phyloP scores from a whole-genome alignment of 176 grass and related monocot genomes.

The Aegilops speltoides region DNA sequence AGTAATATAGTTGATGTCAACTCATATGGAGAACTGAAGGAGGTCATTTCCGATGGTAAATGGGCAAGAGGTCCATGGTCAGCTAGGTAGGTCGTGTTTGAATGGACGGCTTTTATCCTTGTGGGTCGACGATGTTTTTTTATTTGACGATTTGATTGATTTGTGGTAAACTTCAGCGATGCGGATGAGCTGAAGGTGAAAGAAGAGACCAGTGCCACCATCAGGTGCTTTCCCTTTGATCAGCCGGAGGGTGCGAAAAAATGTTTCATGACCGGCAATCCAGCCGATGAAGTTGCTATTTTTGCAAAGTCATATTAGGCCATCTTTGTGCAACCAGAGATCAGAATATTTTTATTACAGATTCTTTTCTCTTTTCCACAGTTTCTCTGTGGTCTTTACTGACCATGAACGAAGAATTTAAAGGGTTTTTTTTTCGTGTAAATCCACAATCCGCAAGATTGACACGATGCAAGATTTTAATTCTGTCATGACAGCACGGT shows the following conservation, averaged over 20 bases:
- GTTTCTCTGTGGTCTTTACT: neutral
- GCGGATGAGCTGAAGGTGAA: slow-evolving; percentile 92
- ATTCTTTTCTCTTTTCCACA: neutral
- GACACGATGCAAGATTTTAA: neutral
- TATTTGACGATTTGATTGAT: neutral
- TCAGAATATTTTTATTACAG: neutral
- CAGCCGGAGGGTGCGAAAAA: slow-evolving; percentile 76
- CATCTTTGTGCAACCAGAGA: neutral
- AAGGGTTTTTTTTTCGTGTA: slow-evolving; percentile 33
- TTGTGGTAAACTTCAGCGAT: slow-evolving; percentile 49
- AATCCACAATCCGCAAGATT: slow-evolving; percentile 20
- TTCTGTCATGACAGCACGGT: neutral
- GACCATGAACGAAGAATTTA: neutral
- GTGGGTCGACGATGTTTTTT: neutral
- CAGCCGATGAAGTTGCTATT: slow-evolving; percentile 86
- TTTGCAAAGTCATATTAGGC: slow-evolving; percentile 87
- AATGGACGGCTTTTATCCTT: neutral
- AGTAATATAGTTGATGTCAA: slow-evolving; percentile 91
- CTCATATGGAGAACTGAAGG: slow-evolving; percentile 85
- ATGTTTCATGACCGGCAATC: slow-evolving; percentile 96
- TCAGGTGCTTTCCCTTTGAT: slow-evolving; percentile 94
- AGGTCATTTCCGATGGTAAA: slow-evolving; percentile 77
- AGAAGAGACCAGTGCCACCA: slow-evolving; percentile 94
- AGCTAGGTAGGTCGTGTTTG: slow-evolving; percentile 56
- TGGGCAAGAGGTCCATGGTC: slow-evolving; percentile 99